Evolutionary conservation across 108 stramenopile species (phyloP).

Genomic region (Nitzschia palea): DNA sequence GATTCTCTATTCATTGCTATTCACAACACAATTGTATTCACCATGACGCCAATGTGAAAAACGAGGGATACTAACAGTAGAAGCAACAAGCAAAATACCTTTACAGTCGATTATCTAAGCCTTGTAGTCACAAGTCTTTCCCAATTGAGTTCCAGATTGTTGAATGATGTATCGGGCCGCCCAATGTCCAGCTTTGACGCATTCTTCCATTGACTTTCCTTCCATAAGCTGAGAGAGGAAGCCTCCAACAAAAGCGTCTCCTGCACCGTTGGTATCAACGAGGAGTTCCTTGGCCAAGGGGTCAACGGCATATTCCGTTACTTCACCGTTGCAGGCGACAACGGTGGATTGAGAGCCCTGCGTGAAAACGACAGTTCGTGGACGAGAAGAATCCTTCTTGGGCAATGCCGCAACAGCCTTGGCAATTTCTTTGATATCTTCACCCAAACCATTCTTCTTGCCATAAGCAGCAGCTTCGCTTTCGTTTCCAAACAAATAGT

Average conservation of each 20-base stretch:
- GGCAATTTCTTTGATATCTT: constrained; percentile 91
- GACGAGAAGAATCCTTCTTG: constrained; percentile 79
- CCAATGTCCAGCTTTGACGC: constrained; percentile 97
- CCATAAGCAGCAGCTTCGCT: constrained; percentile 97
- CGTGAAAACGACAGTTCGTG: constrained; percentile 95
- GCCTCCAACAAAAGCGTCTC: constrained; percentile 99
- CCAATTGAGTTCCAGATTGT: constrained; percentile 90
- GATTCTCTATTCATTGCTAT: too few species aligned
- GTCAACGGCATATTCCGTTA: constrained; percentile 88
- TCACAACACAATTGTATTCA: too few species aligned
- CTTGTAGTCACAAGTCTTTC: constrained; percentile 19
- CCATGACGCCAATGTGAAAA: too few species aligned
- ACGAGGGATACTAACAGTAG: too few species aligned
- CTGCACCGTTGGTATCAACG: constrained; percentile 99
- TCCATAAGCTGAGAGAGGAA: constrained; percentile 89
- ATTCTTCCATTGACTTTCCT: constrained; percentile 76
- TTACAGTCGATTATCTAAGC: too few species aligned
- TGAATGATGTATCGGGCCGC: constrained; percentile 96
- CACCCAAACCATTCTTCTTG: constrained; percentile 91
- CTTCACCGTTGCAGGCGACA: constrained; percentile 90
- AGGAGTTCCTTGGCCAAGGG: constrained; percentile 82
- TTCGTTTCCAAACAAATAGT: constrained; percentile 98
- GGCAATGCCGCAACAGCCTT: constrained; percentile 84
- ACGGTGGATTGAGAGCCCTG: constrained; percentile 95
- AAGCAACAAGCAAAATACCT: neutral